A percentile compares a stretch with the other conserved stretches of the same genome.
phyloP scores from a whole-genome alignment of 2,329 filamentous ascomycete species.

The Alternaria postmessia region DNA sequence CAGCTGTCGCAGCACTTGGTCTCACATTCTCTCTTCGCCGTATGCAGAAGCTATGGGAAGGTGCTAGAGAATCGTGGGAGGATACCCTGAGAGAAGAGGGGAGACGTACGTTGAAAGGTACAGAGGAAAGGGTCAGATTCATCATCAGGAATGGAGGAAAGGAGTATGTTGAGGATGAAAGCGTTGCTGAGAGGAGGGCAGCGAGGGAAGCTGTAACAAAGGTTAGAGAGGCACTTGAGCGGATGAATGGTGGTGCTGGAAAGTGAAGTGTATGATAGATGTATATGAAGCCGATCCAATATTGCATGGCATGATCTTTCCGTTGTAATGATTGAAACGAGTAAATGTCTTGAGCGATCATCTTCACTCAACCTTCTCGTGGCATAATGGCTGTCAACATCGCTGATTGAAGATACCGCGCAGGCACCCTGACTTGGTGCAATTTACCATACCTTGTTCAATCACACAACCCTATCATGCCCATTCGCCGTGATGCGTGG shows the following conservation, averaged over 20 bases:
- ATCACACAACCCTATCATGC: too few species aligned
- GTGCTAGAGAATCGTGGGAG: slow-evolving; percentile 61
- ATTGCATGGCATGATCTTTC: neutral
- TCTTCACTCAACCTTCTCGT: neutral
- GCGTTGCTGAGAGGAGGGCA: slow-evolving; percentile 50
- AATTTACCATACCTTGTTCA: too few species aligned
- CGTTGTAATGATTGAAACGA: neutral
- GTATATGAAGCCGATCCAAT: neutral
- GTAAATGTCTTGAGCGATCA: neutral
- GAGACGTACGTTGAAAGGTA: slow-evolving; percentile 61
- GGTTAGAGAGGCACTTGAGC: slow-evolving; percentile 58
- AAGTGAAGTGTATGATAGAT: slow-evolving; percentile 13
- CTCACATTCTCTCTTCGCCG: slow-evolving; percentile 65
- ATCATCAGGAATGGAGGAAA: slow-evolving; percentile 57
- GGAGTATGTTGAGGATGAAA: slow-evolving; percentile 39
- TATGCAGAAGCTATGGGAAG: slow-evolving; percentile 67
- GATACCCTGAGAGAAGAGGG: slow-evolving; percentile 65
- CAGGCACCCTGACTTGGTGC: too few species aligned
- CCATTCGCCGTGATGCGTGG: too few species aligned
- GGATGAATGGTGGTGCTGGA: slow-evolving; percentile 26
- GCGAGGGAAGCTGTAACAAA: slow-evolving; percentile 56
- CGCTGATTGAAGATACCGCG: too few species aligned
- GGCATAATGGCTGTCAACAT: accelerated
- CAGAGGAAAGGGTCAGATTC: slow-evolving; percentile 59
- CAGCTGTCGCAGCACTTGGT: slow-evolving; percentile 66